phyloP scores from a whole-genome alignment of 1,284 basidiomycete species.

The Marasmius tenuissimus region DNA sequence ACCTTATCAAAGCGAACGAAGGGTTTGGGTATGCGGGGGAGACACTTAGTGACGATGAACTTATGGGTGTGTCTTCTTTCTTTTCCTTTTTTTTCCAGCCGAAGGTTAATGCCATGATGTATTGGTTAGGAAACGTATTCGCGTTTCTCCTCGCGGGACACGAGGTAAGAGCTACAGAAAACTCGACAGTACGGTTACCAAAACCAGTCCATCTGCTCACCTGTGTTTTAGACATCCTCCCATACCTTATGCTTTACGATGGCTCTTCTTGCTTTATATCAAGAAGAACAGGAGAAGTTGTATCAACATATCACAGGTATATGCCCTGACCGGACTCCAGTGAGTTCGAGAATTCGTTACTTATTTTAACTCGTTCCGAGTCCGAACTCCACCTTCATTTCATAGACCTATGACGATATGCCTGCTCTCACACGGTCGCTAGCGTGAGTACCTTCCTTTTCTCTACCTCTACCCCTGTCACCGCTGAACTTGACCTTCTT shows the following conservation, averaged over 20 bases:
- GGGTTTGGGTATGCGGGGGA: background rate
- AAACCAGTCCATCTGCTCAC: too few species aligned
- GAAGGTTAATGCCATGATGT: too few species aligned
- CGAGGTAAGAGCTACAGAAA: background rate
- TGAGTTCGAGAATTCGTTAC: background rate
- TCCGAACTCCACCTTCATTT: constrained; percentile 8
- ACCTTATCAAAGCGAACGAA: background rate
- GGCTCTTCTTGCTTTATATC: constrained; percentile 43
- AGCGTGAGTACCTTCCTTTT: background rate
- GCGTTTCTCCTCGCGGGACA: background rate
- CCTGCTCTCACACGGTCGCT: background rate
- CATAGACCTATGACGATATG: constrained; percentile 4
- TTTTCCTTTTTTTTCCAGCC: too few species aligned
- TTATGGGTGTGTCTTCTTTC: background rate
- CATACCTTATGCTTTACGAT: constrained; percentile 43
- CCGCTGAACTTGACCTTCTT: background rate
- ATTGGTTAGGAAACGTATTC: background rate
- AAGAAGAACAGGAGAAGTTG: constrained; percentile 41
- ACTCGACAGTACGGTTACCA: background rate
- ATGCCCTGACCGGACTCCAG: constrained; percentile 28
- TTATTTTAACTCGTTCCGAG: constrained; percentile 19
- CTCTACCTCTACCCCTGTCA: background rate
- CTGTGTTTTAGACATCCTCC: constrained; percentile 20
- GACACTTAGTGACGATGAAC: background rate
- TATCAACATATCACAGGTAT: constrained; percentile 36